phyloP scores from a whole-genome alignment of 2,329 filamentous ascomycete genomes.

The Sporothrix pallida region DNA sequence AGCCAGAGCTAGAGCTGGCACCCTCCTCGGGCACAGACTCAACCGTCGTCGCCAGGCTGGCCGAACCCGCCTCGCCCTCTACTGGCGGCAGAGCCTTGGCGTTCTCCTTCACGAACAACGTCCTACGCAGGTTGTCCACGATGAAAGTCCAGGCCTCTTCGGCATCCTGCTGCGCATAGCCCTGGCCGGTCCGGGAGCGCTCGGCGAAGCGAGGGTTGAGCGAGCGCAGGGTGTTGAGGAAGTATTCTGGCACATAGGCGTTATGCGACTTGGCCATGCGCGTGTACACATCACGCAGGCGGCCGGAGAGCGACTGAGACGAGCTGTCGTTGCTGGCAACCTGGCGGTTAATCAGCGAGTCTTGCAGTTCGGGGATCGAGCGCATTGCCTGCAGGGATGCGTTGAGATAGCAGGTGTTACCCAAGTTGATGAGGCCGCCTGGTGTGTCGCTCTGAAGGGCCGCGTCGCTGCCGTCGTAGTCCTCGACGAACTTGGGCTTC shows the following conservation, averaged over 20 bases:
- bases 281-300: conserved; percentile 83
- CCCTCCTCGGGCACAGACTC: conserved; percentile 39
- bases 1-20: neutral
- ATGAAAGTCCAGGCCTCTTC: conserved; percentile 99
- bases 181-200: conserved; percentile 77
- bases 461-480: conserved; percentile 94
- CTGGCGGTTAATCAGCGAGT: conserved; percentile 66
- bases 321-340: conserved; percentile 36
- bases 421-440: conserved; percentile 86
- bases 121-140: conserved; percentile 78
- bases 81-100: conserved; percentile 38
- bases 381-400: conserved; percentile 92
- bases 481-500: conserved; percentile 86
- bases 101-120: conserved; percentile 68
- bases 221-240: conserved; percentile 78
- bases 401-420: conserved; percentile 99
- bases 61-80: conserved; percentile 32
- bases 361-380: conserved; percentile 87
- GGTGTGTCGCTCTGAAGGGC: conserved; percentile 83
- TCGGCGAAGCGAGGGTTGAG: conserved; percentile 94
- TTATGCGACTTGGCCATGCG: conserved; percentile 89
- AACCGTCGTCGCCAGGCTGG: conserved; percentile 49
- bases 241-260: conserved; percentile 81
- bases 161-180: conserved; percentile 96
- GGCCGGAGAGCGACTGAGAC: conserved; percentile 69